Percentiles rank a stretch among this genome's conserved stretches.
These are phyloP conservation scores for Fragaria nilgerrensis DNA, from an alignment of 306 rosid species.

Conservation along the genomic window DNA sequence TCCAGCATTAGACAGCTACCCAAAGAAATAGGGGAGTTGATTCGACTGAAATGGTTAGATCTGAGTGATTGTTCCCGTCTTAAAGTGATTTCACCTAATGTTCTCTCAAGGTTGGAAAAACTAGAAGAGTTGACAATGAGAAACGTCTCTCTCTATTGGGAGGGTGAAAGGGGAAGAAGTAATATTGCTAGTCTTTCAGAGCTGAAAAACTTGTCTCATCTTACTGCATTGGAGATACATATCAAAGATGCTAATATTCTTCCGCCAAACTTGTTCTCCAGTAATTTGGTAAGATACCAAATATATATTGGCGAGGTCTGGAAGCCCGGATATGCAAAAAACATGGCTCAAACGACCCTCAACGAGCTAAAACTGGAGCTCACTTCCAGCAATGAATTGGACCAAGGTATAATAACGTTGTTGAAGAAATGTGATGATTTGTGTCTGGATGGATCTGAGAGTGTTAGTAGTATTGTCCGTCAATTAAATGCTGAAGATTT, in stretches of 20 bases:
- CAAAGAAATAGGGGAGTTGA: neutral
- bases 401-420: neutral
- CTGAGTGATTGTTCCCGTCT: neutral
- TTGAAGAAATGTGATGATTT: neutral
- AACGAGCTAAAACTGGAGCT: neutral
- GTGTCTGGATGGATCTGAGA: neutral
- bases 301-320: neutral
- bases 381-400: neutral
- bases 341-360: neutral
- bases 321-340: too few species aligned
- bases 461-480: neutral
- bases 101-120: neutral
- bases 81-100: neutral
- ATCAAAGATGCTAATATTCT: neutral
- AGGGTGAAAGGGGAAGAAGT: neutral
- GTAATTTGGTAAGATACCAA: neutral
- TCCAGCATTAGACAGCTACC: neutral
- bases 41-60: neutral
- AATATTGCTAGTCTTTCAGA: constrained; percentile 16
- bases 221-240: neutral
- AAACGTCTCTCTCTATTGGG: neutral
- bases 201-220: neutral
- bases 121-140: neutral
- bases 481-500: neutral
- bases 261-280: neutral